Evolutionary conservation across 208 protist genomes (phyloP).

Genomic region (Leishmania arabica): DNA sequence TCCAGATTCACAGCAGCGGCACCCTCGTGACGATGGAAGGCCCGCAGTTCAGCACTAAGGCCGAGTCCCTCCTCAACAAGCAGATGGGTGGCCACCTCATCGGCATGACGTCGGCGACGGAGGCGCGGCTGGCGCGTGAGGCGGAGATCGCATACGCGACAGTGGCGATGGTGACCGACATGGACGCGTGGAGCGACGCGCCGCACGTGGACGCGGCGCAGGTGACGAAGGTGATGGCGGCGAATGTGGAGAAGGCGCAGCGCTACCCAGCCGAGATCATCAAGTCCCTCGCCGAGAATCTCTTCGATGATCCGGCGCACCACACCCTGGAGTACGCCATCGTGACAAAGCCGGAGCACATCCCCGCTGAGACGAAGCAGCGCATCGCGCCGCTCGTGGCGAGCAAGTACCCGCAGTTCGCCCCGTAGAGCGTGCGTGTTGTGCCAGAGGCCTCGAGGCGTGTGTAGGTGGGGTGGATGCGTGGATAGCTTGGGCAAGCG

Average conservation of each 20-base stretch:
- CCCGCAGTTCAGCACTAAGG: conserved; percentile 89
- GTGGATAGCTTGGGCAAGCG: not conserved
- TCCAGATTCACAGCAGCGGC: conserved; percentile 49
- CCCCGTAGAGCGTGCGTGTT: conserved; percentile 1
- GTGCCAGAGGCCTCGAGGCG: not conserved
- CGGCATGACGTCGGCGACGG: conserved; percentile 92
- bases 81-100: conserved; percentile 82
- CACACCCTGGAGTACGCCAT: conserved; percentile 50
- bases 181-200: conserved; percentile 91
- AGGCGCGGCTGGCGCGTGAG: conserved; percentile 91
- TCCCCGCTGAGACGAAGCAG: conserved; percentile 50
- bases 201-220: conserved; percentile 66
- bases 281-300: conserved; percentile 29
- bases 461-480: not conserved
- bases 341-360: conserved; percentile 45
- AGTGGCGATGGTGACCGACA: conserved; percentile 94
- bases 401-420: conserved; percentile 61
- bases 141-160: conserved; percentile 89
- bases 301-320: conserved; percentile 62
- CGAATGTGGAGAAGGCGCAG: conserved; percentile 78
- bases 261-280: conserved; percentile 55
- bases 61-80: conserved; percentile 87
- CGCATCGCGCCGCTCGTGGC: conserved; percentile 54
- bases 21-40: conserved; percentile 93
- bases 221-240: conserved; percentile 58